Evolutionary conservation across 257 asterid species (phyloP).

Genomic region (Solanum peruvianum): DNA sequence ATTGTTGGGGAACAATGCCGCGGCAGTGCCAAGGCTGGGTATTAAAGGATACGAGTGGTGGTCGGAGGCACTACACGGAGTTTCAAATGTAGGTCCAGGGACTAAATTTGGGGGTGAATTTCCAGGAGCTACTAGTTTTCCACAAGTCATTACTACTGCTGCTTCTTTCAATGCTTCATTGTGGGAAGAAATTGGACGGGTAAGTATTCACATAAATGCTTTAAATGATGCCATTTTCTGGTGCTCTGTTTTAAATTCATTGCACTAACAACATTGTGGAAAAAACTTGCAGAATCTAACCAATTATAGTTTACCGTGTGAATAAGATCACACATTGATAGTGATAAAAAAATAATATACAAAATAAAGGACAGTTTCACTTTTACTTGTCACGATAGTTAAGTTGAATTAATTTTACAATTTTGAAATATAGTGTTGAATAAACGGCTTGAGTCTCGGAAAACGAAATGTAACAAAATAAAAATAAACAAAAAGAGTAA

Average conservation of each 20-base stretch:
- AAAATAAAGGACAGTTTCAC: too few relatives aligned
- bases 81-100: constrained; percentile 76
- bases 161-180: constrained; percentile 76
- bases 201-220: constrained; percentile 1
- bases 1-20: constrained; percentile 46
- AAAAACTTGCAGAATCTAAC: neutral
- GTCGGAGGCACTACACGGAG: constrained; percentile 96
- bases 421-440: too few relatives aligned
- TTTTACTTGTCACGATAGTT: too few relatives aligned
- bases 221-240: accelerated
- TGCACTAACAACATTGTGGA: neutral
- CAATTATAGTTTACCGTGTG: accelerated
- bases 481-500: accelerated
- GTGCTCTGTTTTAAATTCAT: neutral
- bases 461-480: too few relatives aligned
- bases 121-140: constrained; percentile 89
- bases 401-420: too few relatives aligned
- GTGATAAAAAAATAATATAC: too few relatives aligned
- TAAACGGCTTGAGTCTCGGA: too few relatives aligned
- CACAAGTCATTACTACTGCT: constrained; percentile 75
- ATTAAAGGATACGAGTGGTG: constrained; percentile 74
- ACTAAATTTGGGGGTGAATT: constrained; percentile 57
- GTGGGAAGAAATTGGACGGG: constrained; percentile 79
- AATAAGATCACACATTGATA: neutral
- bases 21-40: constrained; percentile 65